Base-by-base conservation (phyloP, 1,139 yeast genomes). In the Candida glucosophila region DNA sequence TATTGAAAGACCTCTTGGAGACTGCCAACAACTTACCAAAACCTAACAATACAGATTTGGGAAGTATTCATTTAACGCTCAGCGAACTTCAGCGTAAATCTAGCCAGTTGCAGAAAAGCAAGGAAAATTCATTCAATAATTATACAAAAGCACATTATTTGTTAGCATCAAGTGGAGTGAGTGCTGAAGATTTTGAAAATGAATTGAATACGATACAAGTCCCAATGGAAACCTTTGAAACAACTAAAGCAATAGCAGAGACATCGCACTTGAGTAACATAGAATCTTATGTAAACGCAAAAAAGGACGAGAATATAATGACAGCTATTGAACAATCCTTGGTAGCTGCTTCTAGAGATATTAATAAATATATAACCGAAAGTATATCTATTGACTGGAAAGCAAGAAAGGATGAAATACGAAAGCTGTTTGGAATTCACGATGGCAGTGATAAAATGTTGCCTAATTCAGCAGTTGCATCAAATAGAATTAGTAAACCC, bases 111-210 rank as follows among this genome's bases (percentile, higher is more conserved):
- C 67, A 88, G 31, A 67, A 65, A 33, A 53, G 50, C 17, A 62
- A 55, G 7, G 42, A 41, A 6, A 41, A 48, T 29, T 49, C 43
- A 15, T 52, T 51, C 17, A 40, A 57, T 12, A 71, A 74, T 34
- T 80, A 71, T 45, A 82, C 95, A 2, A 82, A 80, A 41, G 97
- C 96, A 0, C 96, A 86, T 43, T 88, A 88, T 47, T 58, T 88
- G 24, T 63, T 90, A 29, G 95, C 96, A 2, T 82, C 92, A 1
- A 80, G 92, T 44, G 96, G 95, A 0, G 67, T 88, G 29, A 78
- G 85, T 30, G 82, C 93, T 22, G 95, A 85, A 42, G 93, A 85
- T 30, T 77, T 90, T 24, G 88, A 81, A 37, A 63, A 66, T 24
- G 88, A 82, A 28, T 57, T 78, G 36, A 67, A 67, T 26, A 33